Evolutionary conservation across 108 stramenopile genomes (phyloP), one percentile per base, ranked within the genome.

Genomic region (Cylindrotheca closterium): DNA sequence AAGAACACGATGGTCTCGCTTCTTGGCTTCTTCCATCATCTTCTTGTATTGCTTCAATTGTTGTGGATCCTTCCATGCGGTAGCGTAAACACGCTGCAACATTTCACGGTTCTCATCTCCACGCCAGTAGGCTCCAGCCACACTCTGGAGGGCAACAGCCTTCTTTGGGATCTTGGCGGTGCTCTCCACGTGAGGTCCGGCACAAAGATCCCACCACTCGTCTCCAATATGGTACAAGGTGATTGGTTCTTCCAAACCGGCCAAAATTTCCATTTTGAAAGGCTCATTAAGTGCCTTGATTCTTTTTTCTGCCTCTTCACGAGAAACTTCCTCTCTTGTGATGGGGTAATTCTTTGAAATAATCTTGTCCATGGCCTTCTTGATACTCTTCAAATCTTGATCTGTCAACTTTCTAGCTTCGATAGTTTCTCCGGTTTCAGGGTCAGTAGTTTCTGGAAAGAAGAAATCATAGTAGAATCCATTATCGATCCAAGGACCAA

Each of bases 61-160:
- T 18, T 77, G 54, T 29, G 88, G 80, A 60, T 79, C 81, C 58
- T 95, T 91, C 96, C 96, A 98, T 4, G 96, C 96, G 28, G 97
- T 97, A 54, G 91, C 97, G 68, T 98, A 98, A 67, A 98, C 93
- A 24, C 97, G 74, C 77, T 93, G 89, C 21, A 96, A 70, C 91
- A 94, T 94, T 74, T 90, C 89, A 19, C 94, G 77, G 4, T 93
- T 94, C 72, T 98, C 97, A 71, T 98, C 94, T n/a, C 97, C 97
- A 23, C 97, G 77, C 97, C 97, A 98, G 76, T 98, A 98, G n/a
- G 97, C 96, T 5, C 97, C 97, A 0, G 96, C 96, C n/a, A 98
- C 89, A 60, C 77, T 87, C 63, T 91, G 85, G 49, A 97, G 69
- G 32, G 73, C 59, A 54, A 96, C 77, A 17, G 86, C 95, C 77